A percentile compares a stretch with the other conserved stretches of the same genome.
Conservation (phyloP, 108 stramenopile species). For the Licmophora abbreviata region DNA sequence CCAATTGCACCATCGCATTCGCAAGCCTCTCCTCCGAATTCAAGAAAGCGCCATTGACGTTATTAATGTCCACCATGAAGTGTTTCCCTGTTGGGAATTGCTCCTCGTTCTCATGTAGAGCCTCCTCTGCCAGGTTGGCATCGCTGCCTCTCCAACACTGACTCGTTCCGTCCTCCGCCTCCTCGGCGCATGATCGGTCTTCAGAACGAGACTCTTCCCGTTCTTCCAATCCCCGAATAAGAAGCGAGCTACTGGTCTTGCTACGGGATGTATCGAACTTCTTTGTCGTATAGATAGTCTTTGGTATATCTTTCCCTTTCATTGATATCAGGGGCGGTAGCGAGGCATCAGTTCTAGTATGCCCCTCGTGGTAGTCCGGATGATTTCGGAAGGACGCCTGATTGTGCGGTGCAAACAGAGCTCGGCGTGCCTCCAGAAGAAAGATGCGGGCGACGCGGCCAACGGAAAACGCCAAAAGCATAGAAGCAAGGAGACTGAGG, state of each 20-base stretch:
- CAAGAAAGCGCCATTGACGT: conserved; percentile 53
- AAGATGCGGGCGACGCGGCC: conserved; percentile 41
- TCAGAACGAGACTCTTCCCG: conserved; percentile 6
- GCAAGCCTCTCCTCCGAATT: conserved; percentile 53
- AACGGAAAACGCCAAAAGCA: conserved; percentile 33
- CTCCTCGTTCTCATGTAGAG: conserved; percentile 25
- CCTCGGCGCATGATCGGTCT: conserved; percentile 3
- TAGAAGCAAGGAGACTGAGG: conserved; percentile 20
- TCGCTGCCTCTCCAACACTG: background rate
- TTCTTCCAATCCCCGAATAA: background rate
- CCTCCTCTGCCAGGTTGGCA: background rate
- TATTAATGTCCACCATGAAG: conserved; percentile 66
- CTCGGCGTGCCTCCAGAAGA: conserved; percentile 11
- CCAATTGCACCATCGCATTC: conserved; percentile 52
- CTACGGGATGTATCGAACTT: conserved; percentile 29
- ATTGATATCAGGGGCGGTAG: conserved; percentile 27
- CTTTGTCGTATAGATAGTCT: conserved; percentile 54
- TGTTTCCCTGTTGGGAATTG: conserved; percentile 73
- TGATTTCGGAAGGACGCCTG: too few species aligned
- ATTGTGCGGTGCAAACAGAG: too few species aligned
- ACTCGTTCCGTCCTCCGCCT: conserved; percentile 8
- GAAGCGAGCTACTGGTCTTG: conserved; percentile 5
- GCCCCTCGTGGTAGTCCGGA: background rate
- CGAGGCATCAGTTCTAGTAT: conserved; percentile 7
- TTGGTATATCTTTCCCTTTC: conserved; percentile 39